Evolutionary conservation across 2,329 filamentous ascomycete genomes (phyloP).

Genomic region (Colletotrichum chrysophilum): DNA sequence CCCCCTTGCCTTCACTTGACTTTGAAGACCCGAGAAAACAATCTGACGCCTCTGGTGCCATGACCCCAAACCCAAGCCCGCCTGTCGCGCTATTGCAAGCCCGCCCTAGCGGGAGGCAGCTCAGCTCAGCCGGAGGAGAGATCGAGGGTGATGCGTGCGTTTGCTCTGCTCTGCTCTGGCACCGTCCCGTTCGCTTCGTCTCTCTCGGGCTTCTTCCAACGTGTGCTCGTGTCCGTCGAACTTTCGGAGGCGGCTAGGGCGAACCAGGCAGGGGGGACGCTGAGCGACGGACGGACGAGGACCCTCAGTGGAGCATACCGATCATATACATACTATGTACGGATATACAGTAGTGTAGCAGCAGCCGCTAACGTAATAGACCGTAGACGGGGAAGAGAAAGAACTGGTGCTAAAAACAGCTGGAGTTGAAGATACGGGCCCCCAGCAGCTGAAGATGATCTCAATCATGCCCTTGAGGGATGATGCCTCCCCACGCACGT

Average conservation of each 20-base stretch:
- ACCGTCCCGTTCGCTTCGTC: not conserved
- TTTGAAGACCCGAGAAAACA: not conserved
- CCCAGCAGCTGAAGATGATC: not conserved
- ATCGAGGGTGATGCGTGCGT: not conserved
- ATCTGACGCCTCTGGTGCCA: not conserved
- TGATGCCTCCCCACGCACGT: slow-evolving; percentile 9
- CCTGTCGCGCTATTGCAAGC: not conserved
- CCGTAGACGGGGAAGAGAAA: not conserved
- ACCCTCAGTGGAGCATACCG: slow-evolving; percentile 7
- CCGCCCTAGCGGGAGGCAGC: not conserved
- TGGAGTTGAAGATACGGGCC: not conserved
- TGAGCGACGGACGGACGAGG: not conserved
- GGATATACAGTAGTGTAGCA: not conserved
- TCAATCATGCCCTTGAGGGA: not conserved
- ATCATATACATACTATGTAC: too few relatives aligned
- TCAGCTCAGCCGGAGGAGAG: not conserved
- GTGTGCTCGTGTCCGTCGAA: not conserved
- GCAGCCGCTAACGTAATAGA: not conserved
- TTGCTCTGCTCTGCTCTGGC: too few relatives aligned
- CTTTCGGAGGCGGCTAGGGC: not conserved
- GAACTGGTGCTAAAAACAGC: not conserved
- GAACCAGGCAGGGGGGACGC: not conserved
- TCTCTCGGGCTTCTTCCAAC: not conserved
- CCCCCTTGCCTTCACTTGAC: not conserved
- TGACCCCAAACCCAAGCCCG: not conserved